phyloP scores from a whole-genome alignment of 2,329 filamentous ascomycete species.

The Microsporum canis region DNA sequence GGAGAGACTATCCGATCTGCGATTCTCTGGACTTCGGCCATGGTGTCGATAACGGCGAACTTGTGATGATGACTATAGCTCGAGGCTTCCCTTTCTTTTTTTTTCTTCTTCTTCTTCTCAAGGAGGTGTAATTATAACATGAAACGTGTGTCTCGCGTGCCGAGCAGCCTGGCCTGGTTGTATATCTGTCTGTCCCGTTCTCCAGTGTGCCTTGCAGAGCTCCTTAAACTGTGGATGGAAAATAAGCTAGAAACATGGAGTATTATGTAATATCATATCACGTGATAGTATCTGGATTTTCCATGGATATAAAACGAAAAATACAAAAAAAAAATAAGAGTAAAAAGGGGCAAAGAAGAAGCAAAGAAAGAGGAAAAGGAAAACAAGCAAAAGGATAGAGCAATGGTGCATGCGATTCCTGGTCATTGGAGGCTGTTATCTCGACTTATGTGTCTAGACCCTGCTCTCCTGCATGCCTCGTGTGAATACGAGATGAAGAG shows the following conservation, averaged over 20 bases:
- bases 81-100: background rate
- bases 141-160: background rate
- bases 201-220: conserved; percentile 3
- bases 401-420: background rate
- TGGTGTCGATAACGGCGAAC: conserved; percentile 11
- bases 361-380: background rate
- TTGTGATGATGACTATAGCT: background rate
- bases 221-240: background rate
- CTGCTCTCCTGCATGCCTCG: background rate
- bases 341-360: background rate
- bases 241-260: background rate
- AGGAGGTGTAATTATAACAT: background rate
- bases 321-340: background rate
- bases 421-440: background rate
- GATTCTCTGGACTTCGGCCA: conserved; percentile 26
- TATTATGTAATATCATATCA: background rate
- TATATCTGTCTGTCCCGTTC: background rate
- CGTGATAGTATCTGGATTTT: background rate
- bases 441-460: background rate
- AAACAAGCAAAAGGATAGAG: background rate
- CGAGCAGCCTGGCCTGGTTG: background rate
- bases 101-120: background rate
- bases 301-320: background rate
- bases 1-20: conserved; percentile 28
- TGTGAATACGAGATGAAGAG: background rate